phyloP scores from a whole-genome alignment of 257 asterid species.

The Fraxinus cuspidata region DNA sequence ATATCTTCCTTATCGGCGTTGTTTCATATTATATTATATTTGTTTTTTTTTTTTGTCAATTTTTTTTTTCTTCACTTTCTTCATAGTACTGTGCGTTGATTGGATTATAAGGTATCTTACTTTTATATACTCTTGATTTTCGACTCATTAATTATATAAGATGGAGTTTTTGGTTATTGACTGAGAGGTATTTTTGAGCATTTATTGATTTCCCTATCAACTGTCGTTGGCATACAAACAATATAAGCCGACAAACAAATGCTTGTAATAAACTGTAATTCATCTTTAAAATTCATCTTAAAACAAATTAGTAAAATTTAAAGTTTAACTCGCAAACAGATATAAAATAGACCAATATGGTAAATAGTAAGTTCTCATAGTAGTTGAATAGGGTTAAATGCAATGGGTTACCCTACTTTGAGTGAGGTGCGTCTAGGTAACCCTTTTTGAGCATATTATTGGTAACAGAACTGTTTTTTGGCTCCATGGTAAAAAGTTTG shows the following conservation, averaged over 20 bases:
- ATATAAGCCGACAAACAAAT: background rate
- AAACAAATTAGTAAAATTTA: background rate
- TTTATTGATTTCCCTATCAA: background rate
- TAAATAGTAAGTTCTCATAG: background rate
- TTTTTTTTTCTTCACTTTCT: background rate
- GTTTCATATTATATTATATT: background rate
- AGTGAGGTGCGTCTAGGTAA: background rate
- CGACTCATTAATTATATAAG: background rate
- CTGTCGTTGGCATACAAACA: background rate
- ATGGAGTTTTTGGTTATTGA: background rate
- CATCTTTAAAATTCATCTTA: background rate
- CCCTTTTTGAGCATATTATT: background rate
- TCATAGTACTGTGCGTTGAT: slow-evolving; percentile 1
- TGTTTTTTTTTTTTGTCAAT: background rate
- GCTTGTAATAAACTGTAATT: background rate
- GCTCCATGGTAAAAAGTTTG: background rate
- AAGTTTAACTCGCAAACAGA: background rate
- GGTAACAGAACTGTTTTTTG: background rate
- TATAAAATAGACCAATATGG: background rate
- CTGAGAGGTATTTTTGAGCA: background rate
- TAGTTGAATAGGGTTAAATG: background rate
- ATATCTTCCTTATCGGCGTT: background rate
- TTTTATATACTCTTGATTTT: background rate
- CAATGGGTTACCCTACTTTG: too few relatives aligned
- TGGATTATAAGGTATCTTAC: slow-evolving; percentile 5